Evolutionary conservation across 805 yeast genomes (phyloP).

Genomic region (Jamesozyma rosinii): DNA sequence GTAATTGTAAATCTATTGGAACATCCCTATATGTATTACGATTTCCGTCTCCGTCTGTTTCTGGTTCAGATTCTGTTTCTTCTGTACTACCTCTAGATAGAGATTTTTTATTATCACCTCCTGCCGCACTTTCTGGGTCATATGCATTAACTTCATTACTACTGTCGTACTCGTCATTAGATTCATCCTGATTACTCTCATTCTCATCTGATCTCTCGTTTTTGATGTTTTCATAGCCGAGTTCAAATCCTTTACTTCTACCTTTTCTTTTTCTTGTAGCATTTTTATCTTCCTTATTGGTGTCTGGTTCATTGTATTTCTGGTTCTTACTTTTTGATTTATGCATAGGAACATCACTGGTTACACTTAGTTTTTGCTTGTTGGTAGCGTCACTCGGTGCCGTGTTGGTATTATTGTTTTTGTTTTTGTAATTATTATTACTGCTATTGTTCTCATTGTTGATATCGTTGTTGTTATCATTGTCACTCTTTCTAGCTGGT

Average conservation of each 20-base stretch:
- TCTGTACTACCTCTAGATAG: not conserved
- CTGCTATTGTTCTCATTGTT: slow-evolving; percentile 4
- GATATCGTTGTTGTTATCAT: not conserved
- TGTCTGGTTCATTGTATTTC: slow-evolving; percentile 1
- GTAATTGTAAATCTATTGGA: slow-evolving; percentile 17
- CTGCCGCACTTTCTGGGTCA: no score
- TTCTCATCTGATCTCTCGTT: not conserved
- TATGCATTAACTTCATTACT: not conserved
- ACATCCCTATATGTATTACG: slow-evolving; percentile 3
- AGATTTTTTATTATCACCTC: not conserved
- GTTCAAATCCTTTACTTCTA: not conserved
- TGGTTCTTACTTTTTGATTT: not conserved
- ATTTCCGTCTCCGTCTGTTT: slow-evolving; percentile 3
- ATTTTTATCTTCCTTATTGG: not conserved
- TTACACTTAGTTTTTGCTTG: slow-evolving; percentile 6
- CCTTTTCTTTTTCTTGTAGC: not conserved
- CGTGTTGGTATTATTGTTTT: not conserved
- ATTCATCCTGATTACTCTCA: not conserved
- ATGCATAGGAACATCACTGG: slow-evolving; percentile 12
- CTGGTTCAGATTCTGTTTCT: not conserved
- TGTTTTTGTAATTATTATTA: not conserved
- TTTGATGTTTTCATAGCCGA: not conserved
- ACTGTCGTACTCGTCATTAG: not conserved
- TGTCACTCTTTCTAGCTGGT: slow-evolving; percentile 6
- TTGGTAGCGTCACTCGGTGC: slow-evolving; percentile 10